Conservation (phyloP, 495 filamentous ascomycete species). For the Trichocladium antarcticum region DNA sequence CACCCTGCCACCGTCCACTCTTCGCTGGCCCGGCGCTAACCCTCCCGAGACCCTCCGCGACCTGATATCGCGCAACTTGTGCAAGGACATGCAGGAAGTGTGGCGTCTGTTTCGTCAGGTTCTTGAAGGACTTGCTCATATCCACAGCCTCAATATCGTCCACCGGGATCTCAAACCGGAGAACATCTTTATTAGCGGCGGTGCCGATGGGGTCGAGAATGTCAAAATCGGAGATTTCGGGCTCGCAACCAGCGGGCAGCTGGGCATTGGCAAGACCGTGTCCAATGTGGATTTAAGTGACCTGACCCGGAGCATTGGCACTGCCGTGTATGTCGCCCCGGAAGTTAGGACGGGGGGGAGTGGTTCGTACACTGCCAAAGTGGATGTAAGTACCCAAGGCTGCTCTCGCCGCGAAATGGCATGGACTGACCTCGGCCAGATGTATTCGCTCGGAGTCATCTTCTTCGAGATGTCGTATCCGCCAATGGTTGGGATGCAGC, state of each 20-base stretch:
- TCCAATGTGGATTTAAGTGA: constrained; percentile 42
- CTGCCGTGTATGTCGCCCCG: constrained; percentile 86
- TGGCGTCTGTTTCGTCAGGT: constrained; percentile 92
- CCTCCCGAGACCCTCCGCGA: constrained; percentile 67
- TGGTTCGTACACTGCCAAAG: constrained; percentile 80
- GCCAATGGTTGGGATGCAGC: constrained; percentile 77
- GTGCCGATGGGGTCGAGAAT: constrained; percentile 63
- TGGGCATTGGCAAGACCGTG: constrained; percentile 52
- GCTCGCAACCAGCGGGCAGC: constrained; percentile 79
- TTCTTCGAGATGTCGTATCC: constrained; percentile 96
- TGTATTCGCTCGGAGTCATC: constrained; percentile 95
- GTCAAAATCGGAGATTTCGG: constrained; percentile 96
- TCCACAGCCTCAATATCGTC: constrained; percentile 84
- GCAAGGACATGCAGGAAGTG: constrained; percentile 57
- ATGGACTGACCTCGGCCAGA: constrained; percentile 37
- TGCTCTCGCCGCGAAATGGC: not conserved
- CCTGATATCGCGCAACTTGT: constrained; percentile 67
- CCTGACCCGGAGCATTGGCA: constrained; percentile 82
- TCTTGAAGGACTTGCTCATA: constrained; percentile 79
- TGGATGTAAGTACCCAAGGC: constrained; percentile 52
- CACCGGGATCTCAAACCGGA: constrained; percentile 97
- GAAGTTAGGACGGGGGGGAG: constrained; percentile 65
- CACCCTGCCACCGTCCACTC: not conserved
- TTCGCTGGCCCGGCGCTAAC: constrained; percentile 1
- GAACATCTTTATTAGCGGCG: constrained; percentile 72